These are phyloP conservation scores for Zygosaccharomyces pseudobailii DNA, from an alignment of 1,139 yeast genomes.

Conservation along the genomic window DNA sequence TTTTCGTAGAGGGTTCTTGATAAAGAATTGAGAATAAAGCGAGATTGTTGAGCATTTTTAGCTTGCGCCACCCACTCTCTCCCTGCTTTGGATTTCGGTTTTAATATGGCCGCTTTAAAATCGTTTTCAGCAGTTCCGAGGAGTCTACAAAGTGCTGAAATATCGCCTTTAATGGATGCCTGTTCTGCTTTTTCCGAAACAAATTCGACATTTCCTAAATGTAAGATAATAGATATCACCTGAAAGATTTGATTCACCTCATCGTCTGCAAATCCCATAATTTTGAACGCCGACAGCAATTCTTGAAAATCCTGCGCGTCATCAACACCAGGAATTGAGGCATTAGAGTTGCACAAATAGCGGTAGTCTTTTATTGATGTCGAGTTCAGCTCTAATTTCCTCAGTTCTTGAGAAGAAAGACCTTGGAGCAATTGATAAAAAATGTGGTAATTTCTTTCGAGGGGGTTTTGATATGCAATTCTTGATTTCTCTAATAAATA, in stretches of 20 bases:
- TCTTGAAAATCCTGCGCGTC: slow-evolving; percentile 64
- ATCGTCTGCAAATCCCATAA: slow-evolving; percentile 60
- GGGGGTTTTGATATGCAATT: slow-evolving; percentile 69
- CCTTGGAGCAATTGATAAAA: slow-evolving; percentile 85
- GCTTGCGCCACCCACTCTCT: slow-evolving; percentile 79
- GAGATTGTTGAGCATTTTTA: slow-evolving; percentile 74
- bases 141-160: slow-evolving; percentile 52
- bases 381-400: slow-evolving; percentile 43
- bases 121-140: slow-evolving; percentile 59
- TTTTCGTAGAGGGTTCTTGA: slow-evolving; percentile 85
- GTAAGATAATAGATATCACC: slow-evolving; percentile 71
- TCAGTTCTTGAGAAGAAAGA: slow-evolving; percentile 44
- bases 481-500: slow-evolving; percentile 90
- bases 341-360: slow-evolving; percentile 56
- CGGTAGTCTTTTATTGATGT: slow-evolving; percentile 36
- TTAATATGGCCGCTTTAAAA: slow-evolving; percentile 56
- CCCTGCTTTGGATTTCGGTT: slow-evolving; percentile 90
- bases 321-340: slow-evolving; percentile 62
- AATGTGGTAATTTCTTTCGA: slow-evolving; percentile 88
- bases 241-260: slow-evolving; percentile 61
- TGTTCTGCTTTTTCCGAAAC: slow-evolving; percentile 71
- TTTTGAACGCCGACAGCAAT: slow-evolving; percentile 60
- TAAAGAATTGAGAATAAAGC: slow-evolving; percentile 77
- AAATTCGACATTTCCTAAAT: slow-evolving; percentile 80
- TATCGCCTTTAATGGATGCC: slow-evolving; percentile 64